Evolutionary conservation across 805 yeast genomes (phyloP), one percentile per base, ranked within the genome.

Genomic region (Kodamaea kakaduensis): DNA sequence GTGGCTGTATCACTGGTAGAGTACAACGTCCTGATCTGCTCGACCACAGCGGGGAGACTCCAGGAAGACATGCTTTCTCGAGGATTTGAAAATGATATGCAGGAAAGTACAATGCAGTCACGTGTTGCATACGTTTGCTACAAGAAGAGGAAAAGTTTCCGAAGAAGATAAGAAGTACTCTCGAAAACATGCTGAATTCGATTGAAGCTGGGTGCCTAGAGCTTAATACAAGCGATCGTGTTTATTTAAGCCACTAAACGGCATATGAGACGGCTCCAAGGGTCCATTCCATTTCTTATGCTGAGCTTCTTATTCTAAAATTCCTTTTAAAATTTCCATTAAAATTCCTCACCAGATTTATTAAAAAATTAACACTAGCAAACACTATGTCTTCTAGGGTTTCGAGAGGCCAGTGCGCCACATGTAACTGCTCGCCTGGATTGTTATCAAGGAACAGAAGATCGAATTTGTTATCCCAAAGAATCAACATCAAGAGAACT

Each of bases 371-470:
- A 26, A 9, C 14, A 16, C n/a, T 26, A 31, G 24, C 17, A 17
- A 17, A 31, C 25, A 25, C 15, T 21, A 34, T 35, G 38, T 23
- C 34, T 15, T 19, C 30, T 5, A 35, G 38, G 30, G 31, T 35
- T 6, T 43, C 59, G 9, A 57, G 73, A 48, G 67, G 62, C 9
- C 69, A 64, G 48, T 84, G 93, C 54, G 68, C 73, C 31, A 78
- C 84, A 61, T 84, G 95, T 63, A 82, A 87, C 2, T 84, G 94
- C 54, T 82, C 90, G 0, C 93, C 93, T 4, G 95, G 95, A 3
- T 63, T 84, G 28, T 58, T 84, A 31, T 78, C 87, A 19, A 70
- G 94, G 50, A 74, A 70, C 41, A 70, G 81, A 47, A 66, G 85
- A 47, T 69, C 83, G 13, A 69, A 83, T 0, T 52, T 71, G 18